Conservation (phyloP, 75 land plant species). For the Gnetum montanum region DNA sequence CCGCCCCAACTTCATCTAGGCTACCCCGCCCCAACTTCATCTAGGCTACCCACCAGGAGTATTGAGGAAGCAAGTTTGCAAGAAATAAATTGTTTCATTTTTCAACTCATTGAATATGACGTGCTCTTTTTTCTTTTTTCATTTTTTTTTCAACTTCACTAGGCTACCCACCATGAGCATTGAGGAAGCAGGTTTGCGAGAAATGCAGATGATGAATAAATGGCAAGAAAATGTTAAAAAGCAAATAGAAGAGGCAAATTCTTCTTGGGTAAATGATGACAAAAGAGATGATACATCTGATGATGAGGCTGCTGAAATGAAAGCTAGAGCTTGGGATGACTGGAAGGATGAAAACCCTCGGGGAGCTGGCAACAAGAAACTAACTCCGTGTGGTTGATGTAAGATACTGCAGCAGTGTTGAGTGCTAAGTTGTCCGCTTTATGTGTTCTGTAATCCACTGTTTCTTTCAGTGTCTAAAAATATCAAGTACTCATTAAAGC, state of each 20-base stretch:
- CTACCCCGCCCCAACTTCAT: too few relatives aligned
- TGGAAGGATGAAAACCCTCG: slow-evolving; percentile 99
- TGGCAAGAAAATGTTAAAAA: slow-evolving; percentile 76
- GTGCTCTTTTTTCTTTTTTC: too few relatives aligned
- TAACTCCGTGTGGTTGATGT: slow-evolving; percentile 80
- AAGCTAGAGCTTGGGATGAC: slow-evolving; percentile 98
- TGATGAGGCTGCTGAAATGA: slow-evolving; percentile 79
- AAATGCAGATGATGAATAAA: slow-evolving; percentile 94
- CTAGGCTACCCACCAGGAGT: slow-evolving; percentile 96
- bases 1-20: too few relatives aligned
- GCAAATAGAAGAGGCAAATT: slow-evolving; percentile 69
- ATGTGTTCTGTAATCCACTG: too few relatives aligned
- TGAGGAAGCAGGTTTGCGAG: slow-evolving; percentile 89
- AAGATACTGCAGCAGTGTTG: too few relatives aligned
- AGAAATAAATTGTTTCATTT: too few relatives aligned
- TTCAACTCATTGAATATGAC: too few relatives aligned
- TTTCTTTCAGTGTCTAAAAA: too few relatives aligned
- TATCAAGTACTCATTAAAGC: too few relatives aligned
- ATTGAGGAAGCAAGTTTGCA: slow-evolving; percentile 92
- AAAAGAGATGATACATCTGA: slow-evolving; percentile 46
- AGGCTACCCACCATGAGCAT: slow-evolving; percentile 99
- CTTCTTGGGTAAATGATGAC: slow-evolving; percentile 77
- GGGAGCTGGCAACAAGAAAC: slow-evolving; percentile 96
- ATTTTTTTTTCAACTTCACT: too few relatives aligned
- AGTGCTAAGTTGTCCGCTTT: too few relatives aligned